Percentiles rank a stretch among this genome's conserved stretches.
Conservation (phyloP, 2,329 filamentous ascomycete species). For the Colletotrichum tropicale region DNA sequence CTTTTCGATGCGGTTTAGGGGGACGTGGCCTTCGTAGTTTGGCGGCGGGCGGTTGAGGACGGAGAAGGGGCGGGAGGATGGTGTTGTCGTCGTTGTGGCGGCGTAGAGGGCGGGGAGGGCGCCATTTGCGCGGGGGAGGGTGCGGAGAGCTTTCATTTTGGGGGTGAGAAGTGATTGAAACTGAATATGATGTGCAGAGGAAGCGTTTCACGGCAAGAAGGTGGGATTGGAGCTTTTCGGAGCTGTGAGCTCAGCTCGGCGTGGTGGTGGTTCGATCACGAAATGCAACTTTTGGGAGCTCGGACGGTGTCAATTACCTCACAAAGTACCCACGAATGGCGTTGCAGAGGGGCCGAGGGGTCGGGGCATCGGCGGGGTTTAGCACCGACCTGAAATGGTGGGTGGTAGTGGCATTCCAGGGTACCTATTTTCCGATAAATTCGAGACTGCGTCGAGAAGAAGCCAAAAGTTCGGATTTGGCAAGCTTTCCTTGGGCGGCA, state of each 20-base stretch:
- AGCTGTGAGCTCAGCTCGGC: not conserved
- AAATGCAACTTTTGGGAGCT: not conserved
- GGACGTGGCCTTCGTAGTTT: slow-evolving; percentile 92
- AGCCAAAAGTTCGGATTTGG: not conserved
- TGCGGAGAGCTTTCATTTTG: slow-evolving; percentile 13
- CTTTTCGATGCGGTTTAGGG: slow-evolving; percentile 79
- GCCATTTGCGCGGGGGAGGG: not conserved
- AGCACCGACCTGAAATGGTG: not conserved
- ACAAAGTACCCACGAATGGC: not conserved
- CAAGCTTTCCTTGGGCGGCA: not conserved
- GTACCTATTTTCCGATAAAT: not conserved
- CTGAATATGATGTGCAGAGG: accelerated
- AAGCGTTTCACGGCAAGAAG: not conserved
- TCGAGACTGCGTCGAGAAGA: not conserved
- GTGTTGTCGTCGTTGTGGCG: slow-evolving; percentile 15
- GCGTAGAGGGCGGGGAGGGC: slow-evolving; percentile 13
- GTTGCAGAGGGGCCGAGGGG: not conserved
- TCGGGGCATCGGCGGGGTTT: slow-evolving; percentile 9
- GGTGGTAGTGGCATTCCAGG: not conserved
- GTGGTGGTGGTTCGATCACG: slow-evolving; percentile 7
- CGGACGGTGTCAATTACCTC: slow-evolving; percentile 3
- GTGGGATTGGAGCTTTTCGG: not conserved
- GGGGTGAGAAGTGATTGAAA: accelerated
- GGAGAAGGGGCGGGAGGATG: slow-evolving; percentile 62
- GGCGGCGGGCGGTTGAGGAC: slow-evolving; percentile 83